phyloP scores from a whole-genome alignment of 352 stramenopile species.

The Pythium grandisporangium region DNA sequence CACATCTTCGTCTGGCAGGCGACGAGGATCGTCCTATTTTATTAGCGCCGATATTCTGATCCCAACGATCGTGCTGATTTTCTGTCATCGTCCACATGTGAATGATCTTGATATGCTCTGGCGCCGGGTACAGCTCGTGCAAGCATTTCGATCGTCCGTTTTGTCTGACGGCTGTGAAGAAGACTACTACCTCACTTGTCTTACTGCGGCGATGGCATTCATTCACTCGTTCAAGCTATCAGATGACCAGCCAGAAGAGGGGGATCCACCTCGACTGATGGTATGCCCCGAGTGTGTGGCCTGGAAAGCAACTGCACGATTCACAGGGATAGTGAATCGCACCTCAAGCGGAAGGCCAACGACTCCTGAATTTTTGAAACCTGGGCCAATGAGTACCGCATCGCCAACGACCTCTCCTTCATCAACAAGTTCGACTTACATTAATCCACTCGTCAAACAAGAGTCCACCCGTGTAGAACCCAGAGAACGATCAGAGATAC shows the following conservation, averaged over 20 bases:
- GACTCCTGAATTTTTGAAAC: constrained; percentile 1
- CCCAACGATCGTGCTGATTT: constrained; percentile 20
- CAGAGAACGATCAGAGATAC: not conserved
- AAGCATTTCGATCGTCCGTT: constrained; percentile 10
- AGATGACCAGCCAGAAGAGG: no score
- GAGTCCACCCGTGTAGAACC: not conserved
- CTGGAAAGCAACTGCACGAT: no score
- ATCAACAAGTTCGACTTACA: not conserved
- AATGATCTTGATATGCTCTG: constrained; percentile 14
- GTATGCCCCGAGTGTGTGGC: no score
- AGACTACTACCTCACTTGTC: constrained; percentile 23
- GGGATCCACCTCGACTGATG: no score
- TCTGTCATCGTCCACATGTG: constrained; percentile 8
- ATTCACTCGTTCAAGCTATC: constrained; percentile 11
- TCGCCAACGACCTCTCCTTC: not conserved
- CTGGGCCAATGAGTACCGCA: not conserved
- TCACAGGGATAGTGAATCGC: no score
- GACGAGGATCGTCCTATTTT: constrained; percentile 6
- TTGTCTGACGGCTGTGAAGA: constrained; percentile 17
- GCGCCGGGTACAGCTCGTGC: constrained; percentile 12
- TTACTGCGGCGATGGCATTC: constrained; percentile 17
- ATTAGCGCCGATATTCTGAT: constrained; percentile 23
- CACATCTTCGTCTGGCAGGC: no score
- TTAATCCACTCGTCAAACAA: no score
- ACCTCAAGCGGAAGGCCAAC: no score